Evolutionary conservation across 441 rosid genomes (phyloP), one percentile per base, ranked within the genome.

Genomic region (Flueggea neowawraea): DNA sequence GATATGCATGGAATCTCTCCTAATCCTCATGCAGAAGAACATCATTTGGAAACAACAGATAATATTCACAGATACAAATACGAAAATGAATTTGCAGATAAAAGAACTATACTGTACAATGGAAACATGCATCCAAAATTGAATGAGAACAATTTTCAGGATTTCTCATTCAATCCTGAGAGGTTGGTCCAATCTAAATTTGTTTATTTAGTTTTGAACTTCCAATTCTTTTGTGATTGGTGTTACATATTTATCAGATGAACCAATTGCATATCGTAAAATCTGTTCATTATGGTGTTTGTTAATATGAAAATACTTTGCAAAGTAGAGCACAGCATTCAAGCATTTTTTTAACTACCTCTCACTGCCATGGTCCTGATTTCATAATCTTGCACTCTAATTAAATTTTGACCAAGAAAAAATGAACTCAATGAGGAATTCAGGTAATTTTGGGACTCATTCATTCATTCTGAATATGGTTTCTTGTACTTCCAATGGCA

Each of bases 151-250:
- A 71, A 54, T 73, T 51, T 71, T 15, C 70, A 54, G 36, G 86
- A 78, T 44, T 73, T 83, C 55, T 65, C 79, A 36, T 78, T 73
- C 49, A 64, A 48, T 58, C 68, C 56, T 57, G 75, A 66, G 63
- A 73, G 91, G 91, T 88, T 63, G 63, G 73, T 73, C 43, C 52
- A 58, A 45, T 61, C 0, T 6, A 66, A 59, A 3, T 58, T 53
- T 53, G 31, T n/a, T 12, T 16, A 17, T 53, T 2, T 28, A n/a
- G 4, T 64, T 47, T 14, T 47, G 14, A 47, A 47, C n/a, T 13
- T 53, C 47, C 2, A 12, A 31, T 16, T 36, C 32, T 48, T 61
- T 59, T 16, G 31, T 31, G 28, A 55, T 43, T 44, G 65, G 16
- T 41, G 43, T 11, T 10, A 12, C 50, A 47, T 47, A 47, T 3